These are phyloP conservation scores for Stephanocyclus meneghinianus DNA, from an alignment of 352 stramenopile species.

Conservation along the genomic window DNA sequence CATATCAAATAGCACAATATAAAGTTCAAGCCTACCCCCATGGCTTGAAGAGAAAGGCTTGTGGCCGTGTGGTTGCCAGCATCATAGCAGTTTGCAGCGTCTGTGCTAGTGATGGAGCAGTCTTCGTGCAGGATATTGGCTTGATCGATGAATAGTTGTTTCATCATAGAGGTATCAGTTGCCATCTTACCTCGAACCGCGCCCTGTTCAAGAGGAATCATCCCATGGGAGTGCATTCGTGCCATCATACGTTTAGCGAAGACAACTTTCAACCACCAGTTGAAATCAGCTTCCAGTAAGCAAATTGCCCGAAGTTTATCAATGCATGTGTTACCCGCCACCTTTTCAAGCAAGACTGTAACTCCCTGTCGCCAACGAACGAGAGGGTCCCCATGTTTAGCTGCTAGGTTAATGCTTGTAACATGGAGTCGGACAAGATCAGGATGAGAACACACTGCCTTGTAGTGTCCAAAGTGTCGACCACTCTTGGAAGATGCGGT, in stretches of 20 bases:
- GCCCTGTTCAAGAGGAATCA: too few relatives aligned
- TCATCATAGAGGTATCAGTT: too few relatives aligned
- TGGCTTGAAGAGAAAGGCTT: too few relatives aligned
- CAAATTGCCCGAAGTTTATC: constrained; percentile 17
- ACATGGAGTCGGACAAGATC: too few relatives aligned
- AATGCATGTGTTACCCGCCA: background rate
- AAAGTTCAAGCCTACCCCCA: too few relatives aligned
- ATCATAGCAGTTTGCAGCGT: constrained; percentile 17
- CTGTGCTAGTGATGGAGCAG: background rate
- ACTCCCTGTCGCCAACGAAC: constrained; percentile 7
- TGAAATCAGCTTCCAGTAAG: constrained; percentile 19
- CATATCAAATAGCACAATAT: background rate
- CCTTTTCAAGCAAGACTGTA: constrained; percentile 15
- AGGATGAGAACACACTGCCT: too few relatives aligned
- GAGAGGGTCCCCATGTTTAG: background rate
- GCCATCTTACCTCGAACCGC: too few relatives aligned
- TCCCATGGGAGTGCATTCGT: too few relatives aligned
- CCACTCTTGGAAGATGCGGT: background rate
- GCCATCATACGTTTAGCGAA: constrained; percentile 17
- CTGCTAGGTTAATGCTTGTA: too few relatives aligned
- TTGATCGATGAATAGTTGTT: too few relatives aligned
- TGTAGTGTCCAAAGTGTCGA: constrained; percentile 13
- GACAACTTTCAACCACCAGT: constrained; percentile 13
- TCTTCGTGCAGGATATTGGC: background rate
- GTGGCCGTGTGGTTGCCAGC: background rate